phyloP scores from a whole-genome alignment of 129 eudicot species.

The Flaveria sonorensis region DNA sequence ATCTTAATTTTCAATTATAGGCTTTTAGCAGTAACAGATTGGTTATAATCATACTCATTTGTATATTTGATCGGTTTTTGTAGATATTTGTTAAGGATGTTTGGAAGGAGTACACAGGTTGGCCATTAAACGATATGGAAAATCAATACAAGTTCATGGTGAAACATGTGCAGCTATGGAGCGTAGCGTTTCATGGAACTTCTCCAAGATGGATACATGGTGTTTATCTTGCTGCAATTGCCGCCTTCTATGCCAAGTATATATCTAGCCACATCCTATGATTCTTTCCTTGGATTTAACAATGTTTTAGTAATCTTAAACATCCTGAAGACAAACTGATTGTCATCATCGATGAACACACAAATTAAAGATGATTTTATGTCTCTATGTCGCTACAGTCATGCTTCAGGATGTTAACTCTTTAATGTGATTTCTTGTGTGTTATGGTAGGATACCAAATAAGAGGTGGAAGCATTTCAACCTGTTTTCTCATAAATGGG shows the following conservation, averaged over 20 bases:
- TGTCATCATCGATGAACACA: background rate
- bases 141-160: slow-evolving; percentile 92
- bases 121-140: slow-evolving; percentile 96
- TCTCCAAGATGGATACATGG: slow-evolving; percentile 91
- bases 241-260: slow-evolving; percentile 95
- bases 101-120: slow-evolving; percentile 86
- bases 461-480: background rate
- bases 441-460: background rate
- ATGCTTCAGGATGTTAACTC: background rate
- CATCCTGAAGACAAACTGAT: background rate
- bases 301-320: background rate
- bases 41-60: background rate
- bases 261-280: background rate
- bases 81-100: slow-evolving; percentile 91
- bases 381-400: background rate
- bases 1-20: background rate
- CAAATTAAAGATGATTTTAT: background rate
- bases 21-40: background rate
- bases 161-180: slow-evolving; percentile 90
- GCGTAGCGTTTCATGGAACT: slow-evolving; percentile 83
- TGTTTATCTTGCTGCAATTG: slow-evolving; percentile 76
- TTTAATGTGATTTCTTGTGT: background rate
- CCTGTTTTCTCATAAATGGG: background rate
- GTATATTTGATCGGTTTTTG: slow-evolving; percentile 3
- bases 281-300: background rate